Conservation (phyloP, 176 grass and related monocot genomes). For the Zoysia pacifica region DNA sequence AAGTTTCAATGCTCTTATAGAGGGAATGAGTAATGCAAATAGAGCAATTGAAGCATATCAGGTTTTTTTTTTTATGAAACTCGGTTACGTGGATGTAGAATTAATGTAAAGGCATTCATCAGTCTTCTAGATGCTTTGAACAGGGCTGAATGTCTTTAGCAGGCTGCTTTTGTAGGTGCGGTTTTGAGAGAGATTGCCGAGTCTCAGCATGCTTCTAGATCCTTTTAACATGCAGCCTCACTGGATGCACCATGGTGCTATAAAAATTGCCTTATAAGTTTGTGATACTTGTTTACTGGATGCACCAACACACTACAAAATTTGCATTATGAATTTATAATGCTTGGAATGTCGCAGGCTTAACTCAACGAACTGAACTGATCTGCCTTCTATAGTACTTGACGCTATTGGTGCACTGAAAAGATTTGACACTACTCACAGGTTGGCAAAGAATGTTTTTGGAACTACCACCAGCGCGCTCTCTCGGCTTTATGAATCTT, state of each 20-base stretch:
- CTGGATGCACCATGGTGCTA: neutral
- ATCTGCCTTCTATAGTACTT: no score
- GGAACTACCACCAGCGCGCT: no score
- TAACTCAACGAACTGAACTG: neutral
- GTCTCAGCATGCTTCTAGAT: slow-evolving; percentile 78
- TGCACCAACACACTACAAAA: no score
- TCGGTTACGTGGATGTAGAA: slow-evolving; percentile 63
- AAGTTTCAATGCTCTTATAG: slow-evolving; percentile 88
- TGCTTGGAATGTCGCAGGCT: neutral
- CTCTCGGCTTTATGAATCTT: neutral
- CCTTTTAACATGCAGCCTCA: slow-evolving; percentile 48
- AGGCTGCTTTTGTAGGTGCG: slow-evolving; percentile 86
- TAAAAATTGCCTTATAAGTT: neutral
- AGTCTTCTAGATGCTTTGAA: slow-evolving; percentile 88
- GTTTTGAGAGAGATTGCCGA: slow-evolving; percentile 95
- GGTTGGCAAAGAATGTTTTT: no score
- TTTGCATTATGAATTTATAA: no score
- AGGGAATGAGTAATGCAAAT: slow-evolving; percentile 94
- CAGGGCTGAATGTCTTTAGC: slow-evolving; percentile 75
- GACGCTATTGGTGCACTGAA: neutral
- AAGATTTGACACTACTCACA: no score
- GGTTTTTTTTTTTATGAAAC: slow-evolving; percentile 67
- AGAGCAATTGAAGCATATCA: slow-evolving; percentile 75
- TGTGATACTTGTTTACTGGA: no score
- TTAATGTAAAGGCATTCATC: slow-evolving; percentile 78